phyloP scores from a whole-genome alignment of 768 basidiomycete species.

The Pilatotrama ljubarskyi region DNA sequence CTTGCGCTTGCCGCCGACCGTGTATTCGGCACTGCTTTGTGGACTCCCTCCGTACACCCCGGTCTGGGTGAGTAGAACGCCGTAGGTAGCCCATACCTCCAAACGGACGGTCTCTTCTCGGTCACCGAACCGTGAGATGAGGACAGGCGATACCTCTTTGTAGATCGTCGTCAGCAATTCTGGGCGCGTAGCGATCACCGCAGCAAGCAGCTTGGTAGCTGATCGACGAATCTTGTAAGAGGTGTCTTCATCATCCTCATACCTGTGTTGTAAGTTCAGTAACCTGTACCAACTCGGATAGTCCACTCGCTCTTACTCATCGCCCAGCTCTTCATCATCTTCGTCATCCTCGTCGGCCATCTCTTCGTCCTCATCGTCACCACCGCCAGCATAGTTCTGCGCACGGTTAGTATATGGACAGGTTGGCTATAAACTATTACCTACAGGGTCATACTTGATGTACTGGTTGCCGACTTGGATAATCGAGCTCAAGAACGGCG shows the following conservation, averaged over 20 bases:
- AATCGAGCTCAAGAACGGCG: constrained; percentile 67
- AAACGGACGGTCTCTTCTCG: constrained; percentile 93
- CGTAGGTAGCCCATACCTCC: constrained; percentile 90
- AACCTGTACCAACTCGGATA: constrained; percentile 8
- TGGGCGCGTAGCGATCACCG: constrained; percentile 86
- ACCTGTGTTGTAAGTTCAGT: constrained; percentile 45
- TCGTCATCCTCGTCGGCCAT: constrained; percentile 71
- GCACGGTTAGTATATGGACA: constrained; percentile 3
- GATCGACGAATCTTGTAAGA: constrained; percentile 97
- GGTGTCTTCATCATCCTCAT: constrained; percentile 97
- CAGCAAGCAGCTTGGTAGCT: constrained; percentile 85
- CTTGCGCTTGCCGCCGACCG: constrained; percentile 69
- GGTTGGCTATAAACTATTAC: constrained; percentile 27
- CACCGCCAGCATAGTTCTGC: constrained; percentile 75
- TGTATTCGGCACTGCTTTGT: constrained; percentile 47
- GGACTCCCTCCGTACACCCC: constrained; percentile 70
- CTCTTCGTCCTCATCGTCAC: constrained; percentile 63
- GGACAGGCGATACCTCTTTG: constrained; percentile 80
- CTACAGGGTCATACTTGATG: constrained; percentile 92
- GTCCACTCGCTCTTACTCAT: constrained; percentile 49
- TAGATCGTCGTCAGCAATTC: constrained; percentile 81
- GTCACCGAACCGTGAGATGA: constrained; percentile 91
- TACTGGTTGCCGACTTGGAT: constrained; percentile 70
- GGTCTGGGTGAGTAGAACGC: constrained; percentile 80
- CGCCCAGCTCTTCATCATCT: constrained; percentile 68